Conservation (phyloP, 495 filamentous ascomycete genomes). For the Xylaria telfairii region DNA sequence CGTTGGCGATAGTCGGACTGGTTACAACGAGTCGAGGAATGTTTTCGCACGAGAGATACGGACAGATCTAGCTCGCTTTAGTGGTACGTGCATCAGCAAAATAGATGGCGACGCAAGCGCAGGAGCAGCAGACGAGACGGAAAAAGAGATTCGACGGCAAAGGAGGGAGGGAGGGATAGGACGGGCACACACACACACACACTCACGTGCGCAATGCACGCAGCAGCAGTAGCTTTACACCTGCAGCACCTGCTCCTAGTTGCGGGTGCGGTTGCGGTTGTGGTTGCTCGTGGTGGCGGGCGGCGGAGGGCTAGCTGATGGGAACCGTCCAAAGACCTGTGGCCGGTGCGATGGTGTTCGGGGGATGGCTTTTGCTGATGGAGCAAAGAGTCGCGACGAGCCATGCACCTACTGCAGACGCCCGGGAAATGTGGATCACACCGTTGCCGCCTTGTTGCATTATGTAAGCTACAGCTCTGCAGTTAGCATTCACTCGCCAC, state of each 20-base stretch:
- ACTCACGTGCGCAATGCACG: slow-evolving; percentile 18
- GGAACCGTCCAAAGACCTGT: not conserved
- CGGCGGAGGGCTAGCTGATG: not conserved
- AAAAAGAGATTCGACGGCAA: not conserved
- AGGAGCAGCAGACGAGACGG: not conserved
- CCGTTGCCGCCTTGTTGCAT: not conserved
- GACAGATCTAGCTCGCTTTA: slow-evolving; percentile 11
- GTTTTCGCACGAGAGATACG: not conserved
- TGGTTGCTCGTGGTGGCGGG: not conserved
- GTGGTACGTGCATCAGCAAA: slow-evolving; percentile 1
- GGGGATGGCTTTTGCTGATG: slow-evolving; percentile 13
- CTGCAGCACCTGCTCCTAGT: not conserved
- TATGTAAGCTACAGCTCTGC: not conserved
- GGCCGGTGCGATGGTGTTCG: slow-evolving; percentile 13
- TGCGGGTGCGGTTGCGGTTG: not conserved
- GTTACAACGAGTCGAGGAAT: not conserved
- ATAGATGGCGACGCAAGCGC: not conserved
- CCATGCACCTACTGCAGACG: not conserved
- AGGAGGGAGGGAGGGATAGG: too few species aligned
- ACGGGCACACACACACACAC: not conserved
- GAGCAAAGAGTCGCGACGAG: slow-evolving; percentile 12
- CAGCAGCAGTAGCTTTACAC: not conserved
- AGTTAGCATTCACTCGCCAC: not conserved
- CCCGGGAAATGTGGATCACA: not conserved
- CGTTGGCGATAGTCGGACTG: not conserved